phyloP scores from a whole-genome alignment of 1,284 basidiomycete genomes.

The Crucibulum parvulum region DNA sequence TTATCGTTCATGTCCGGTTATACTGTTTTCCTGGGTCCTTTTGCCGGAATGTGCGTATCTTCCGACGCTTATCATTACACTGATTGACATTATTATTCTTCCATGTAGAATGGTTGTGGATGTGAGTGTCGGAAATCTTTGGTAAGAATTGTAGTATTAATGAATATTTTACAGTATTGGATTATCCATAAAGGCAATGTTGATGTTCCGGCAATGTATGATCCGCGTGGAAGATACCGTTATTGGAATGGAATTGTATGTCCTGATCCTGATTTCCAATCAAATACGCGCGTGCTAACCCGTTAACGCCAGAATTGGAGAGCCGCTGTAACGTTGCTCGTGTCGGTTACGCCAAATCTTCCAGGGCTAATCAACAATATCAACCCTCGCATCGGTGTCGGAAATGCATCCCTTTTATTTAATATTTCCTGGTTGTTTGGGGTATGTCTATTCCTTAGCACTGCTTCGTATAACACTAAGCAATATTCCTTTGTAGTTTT shows the following conservation, averaged over 20 bases:
- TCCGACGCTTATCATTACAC: neutral
- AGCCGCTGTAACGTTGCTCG: constrained; percentile 66
- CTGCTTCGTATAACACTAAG: neutral
- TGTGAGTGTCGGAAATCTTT: constrained; percentile 45
- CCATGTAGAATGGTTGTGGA: constrained; percentile 65
- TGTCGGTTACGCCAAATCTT: constrained; percentile 68
- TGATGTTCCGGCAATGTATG: constrained; percentile 77
- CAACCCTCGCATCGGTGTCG: constrained; percentile 61
- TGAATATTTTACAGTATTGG: constrained; percentile 58
- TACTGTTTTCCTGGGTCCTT: constrained; percentile 76
- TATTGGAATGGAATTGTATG: constrained; percentile 71
- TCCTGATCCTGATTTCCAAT: constrained; percentile 12
- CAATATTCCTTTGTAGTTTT: constrained; percentile 27
- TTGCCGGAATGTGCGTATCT: constrained; percentile 62
- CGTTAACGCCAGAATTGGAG: constrained; percentile 67
- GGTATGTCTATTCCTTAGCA: constrained; percentile 42
- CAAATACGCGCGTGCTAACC: constrained; percentile 1
- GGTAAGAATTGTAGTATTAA: constrained; percentile 1
- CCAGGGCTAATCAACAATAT: constrained; percentile 76
- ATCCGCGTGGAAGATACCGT: constrained; percentile 67
- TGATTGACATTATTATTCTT: neutral
- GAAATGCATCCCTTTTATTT: constrained; percentile 59
- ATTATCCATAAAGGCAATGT: constrained; percentile 66
- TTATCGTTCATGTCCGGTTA: constrained; percentile 72
- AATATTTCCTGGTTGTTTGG: constrained; percentile 77